These are phyloP conservation scores for California macrophylla DNA, from an alignment of 441 rosid genomes.

Conservation along the genomic window DNA sequence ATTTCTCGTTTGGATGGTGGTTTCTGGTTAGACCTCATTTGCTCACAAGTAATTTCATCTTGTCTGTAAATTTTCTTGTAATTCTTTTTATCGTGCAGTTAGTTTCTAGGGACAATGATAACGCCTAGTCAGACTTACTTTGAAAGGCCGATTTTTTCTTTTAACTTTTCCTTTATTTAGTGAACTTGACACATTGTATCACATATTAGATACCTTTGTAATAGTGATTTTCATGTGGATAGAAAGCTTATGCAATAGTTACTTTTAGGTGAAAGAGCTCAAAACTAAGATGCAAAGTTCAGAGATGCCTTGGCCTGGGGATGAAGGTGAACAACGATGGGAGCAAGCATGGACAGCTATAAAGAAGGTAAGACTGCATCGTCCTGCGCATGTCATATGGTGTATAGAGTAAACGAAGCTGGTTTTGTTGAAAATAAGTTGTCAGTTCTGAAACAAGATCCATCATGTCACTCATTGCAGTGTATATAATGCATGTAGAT, in stretches of 20 bases:
- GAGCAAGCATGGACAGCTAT: slow-evolving; percentile 91
- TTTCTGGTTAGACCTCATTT: neutral
- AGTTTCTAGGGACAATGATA: slow-evolving; percentile 9
- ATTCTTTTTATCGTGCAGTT: neutral
- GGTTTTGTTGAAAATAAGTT: neutral
- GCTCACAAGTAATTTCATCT: neutral
- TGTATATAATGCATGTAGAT: neutral
- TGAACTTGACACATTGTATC: neutral
- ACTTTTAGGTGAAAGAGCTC: slow-evolving; percentile 69
- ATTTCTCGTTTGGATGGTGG: neutral
- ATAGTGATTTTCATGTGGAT: neutral
- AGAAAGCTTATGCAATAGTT: slow-evolving; percentile 14
- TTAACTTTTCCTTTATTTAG: neutral
- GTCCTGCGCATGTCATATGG: neutral
- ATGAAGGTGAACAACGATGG: slow-evolving; percentile 83
- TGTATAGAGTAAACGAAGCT: too few species aligned
- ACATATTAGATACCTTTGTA: neutral
- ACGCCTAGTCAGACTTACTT: slow-evolving; percentile 1
- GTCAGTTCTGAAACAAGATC: neutral
- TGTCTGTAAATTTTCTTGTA: neutral
- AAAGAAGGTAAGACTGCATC: slow-evolving; percentile 56
- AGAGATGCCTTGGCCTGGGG: slow-evolving; percentile 98
- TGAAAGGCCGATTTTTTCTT: neutral
- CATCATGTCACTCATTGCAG: neutral
- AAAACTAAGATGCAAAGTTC: slow-evolving; percentile 65